Conservation (phyloP, 163 green algal species). For the Volvox carteri region DNA sequence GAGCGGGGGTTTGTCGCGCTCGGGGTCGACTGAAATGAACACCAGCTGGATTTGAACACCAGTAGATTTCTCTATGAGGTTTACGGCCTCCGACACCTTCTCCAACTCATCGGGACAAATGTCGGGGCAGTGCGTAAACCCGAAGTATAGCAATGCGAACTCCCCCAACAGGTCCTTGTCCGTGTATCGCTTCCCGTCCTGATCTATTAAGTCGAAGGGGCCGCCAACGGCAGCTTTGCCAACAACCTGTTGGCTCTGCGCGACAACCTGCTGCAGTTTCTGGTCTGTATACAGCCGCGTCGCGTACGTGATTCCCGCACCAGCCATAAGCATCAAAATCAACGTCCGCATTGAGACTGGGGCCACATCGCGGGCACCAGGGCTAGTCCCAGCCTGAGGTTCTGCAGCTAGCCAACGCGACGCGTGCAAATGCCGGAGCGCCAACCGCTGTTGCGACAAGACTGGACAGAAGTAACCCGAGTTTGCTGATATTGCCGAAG, state of each 20-base stretch:
- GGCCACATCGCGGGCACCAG: neutral
- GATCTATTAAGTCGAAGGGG: slow-evolving; percentile 91
- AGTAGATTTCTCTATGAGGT: slow-evolving; percentile 78
- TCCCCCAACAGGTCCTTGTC: slow-evolving; percentile 88
- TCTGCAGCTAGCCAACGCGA: neutral
- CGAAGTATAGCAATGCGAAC: slow-evolving; percentile 98
- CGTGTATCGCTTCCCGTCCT: slow-evolving; percentile 87
- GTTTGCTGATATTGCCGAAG: neutral
- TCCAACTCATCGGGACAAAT: slow-evolving; percentile 99
- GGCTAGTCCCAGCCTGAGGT: neutral
- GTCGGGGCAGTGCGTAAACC: slow-evolving; percentile 98
- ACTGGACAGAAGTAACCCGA: slow-evolving; percentile 8
- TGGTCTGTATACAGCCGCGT: slow-evolving; percentile 62
- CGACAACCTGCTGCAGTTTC: slow-evolving; percentile 66
- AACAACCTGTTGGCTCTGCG: slow-evolving; percentile 75
- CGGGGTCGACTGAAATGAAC: slow-evolving; percentile 97
- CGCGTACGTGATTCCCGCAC: slow-evolving; percentile 58
- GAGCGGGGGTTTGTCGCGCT: slow-evolving; percentile 86
- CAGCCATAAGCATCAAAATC: slow-evolving; percentile 57
- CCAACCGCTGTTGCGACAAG: slow-evolving; percentile 4
- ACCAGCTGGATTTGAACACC: slow-evolving; percentile 83
- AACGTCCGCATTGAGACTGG: slow-evolving; percentile 56
- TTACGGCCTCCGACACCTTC: slow-evolving; percentile 91
- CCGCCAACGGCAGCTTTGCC: slow-evolving; percentile 94
- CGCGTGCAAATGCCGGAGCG: slow-evolving; percentile 17